Base-by-base conservation (phyloP, 1,139 yeast species). In the Candida glucosophila region DNA sequence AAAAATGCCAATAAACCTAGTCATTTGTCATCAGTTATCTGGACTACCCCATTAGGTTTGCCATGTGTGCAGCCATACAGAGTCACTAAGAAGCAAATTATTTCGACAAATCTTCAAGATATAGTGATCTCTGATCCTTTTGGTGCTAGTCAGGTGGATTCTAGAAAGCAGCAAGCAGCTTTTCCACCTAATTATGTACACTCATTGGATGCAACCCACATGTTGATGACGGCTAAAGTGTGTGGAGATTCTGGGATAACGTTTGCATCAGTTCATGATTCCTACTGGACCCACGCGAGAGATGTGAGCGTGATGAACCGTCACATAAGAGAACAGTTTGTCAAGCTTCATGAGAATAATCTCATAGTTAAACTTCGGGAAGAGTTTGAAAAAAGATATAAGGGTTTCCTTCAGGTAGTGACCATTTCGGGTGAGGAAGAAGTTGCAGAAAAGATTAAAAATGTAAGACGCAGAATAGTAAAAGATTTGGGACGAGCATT, bases 221-320 rank as follows among this genome's bases (percentile, higher is more conserved):
- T 90, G 98, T 63, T 90, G 30, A 61, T 88, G 67, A 80, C 95
- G 7, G 93, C 97, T 0, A 63, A 74, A 24, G 75, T 74, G 14
- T 86, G 96, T 52, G 74, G 79, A n/a, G 65, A 73, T 23, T 48
- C 50, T 4, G 74, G 71, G 0, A 52, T 90, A 29, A 62, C 75
- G n/a, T 90, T 92, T 63, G 96, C 98, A 0, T 78, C 97, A 0
- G 99, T 90, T 17, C 99, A 90, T 53, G 99, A 90, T 52, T 88
- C 97, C 1, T 90, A 83, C 50, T 90, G 99, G 99, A 86, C 98
- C 0, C 98, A 92, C 52, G 96, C 98, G 1, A 61, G 74, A 21
- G 92, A 83, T 47, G 75, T 90, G 17, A 79, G 77, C 36, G 47
- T 42, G 5, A 79, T 90, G 92, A 85, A 78, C 49, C 44, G 42